A percentile compares a stretch with the other conserved stretches of the same genome.
These are phyloP conservation scores for Pythium chondricola DNA, from an alignment of 352 stramenopile species.

Conservation along the genomic window DNA sequence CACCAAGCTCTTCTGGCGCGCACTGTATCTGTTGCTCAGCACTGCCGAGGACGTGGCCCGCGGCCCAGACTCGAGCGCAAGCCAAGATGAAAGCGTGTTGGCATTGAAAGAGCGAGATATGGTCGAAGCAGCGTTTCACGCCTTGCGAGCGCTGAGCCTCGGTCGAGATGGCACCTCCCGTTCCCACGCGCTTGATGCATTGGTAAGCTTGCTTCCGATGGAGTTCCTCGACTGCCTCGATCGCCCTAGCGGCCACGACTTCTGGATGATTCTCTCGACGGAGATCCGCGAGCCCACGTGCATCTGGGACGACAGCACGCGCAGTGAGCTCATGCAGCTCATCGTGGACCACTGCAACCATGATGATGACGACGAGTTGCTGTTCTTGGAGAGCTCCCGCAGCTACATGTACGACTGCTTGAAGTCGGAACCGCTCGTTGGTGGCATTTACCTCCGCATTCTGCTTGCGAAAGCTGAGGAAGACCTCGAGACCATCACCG, in stretches of 20 bases:
- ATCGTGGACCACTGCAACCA: slow-evolving; percentile 72
- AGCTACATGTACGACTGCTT: slow-evolving; percentile 83
- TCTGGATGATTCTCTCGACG: slow-evolving; percentile 59
- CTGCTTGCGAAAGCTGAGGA: slow-evolving; percentile 48
- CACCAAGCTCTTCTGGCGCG: slow-evolving; percentile 75
- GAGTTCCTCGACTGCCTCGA: slow-evolving; percentile 72
- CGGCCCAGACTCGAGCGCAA: slow-evolving; percentile 28
- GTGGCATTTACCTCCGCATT: slow-evolving; percentile 64
- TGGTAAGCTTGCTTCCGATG: slow-evolving; percentile 64
- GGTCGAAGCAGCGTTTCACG: slow-evolving; percentile 63
- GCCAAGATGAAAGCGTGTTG: slow-evolving; percentile 25
- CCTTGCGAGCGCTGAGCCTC: slow-evolving; percentile 51
- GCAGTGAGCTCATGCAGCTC: slow-evolving; percentile 58
- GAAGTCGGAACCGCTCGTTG: slow-evolving; percentile 56
- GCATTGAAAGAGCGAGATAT: slow-evolving; percentile 67
- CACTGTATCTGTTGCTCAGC: slow-evolving; percentile 66
- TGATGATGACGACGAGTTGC: slow-evolving; percentile 39
- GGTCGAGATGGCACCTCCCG: slow-evolving; percentile 43
- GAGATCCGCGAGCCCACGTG: slow-evolving; percentile 72
- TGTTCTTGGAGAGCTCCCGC: slow-evolving; percentile 57
- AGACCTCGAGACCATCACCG: slow-evolving; percentile 36
- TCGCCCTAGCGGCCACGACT: slow-evolving; percentile 62
- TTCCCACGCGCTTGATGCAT: slow-evolving; percentile 47
- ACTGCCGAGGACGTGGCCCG: slow-evolving; percentile 50
- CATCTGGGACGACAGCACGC: slow-evolving; percentile 68